phyloP scores from a whole-genome alignment of 2,329 filamentous ascomycete species.

The Fusarium humuli region DNA sequence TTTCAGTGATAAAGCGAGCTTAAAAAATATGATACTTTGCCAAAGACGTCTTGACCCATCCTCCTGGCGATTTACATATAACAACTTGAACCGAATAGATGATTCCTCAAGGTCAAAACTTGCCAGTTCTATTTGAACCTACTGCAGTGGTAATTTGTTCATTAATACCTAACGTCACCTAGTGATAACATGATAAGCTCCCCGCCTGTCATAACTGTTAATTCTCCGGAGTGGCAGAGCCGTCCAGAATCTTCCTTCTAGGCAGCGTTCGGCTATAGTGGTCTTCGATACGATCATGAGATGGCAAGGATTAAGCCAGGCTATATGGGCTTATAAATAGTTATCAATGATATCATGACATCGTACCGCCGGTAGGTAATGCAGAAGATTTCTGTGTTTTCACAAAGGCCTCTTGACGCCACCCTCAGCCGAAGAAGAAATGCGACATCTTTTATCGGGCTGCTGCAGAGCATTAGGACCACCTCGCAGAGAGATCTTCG shows the following conservation, averaged over 20 bases:
- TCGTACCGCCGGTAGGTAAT: neutral
- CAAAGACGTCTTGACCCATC: constrained; percentile 12
- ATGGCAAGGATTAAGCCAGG: neutral
- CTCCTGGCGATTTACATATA: neutral
- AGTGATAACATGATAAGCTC: neutral
- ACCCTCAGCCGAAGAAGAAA: neutral
- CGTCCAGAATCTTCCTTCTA: neutral
- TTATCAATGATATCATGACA: neutral
- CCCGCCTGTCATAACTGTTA: neutral
- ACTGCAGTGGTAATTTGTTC: neutral
- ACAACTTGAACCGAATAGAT: neutral
- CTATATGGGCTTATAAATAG: neutral
- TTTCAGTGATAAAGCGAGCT: constrained; percentile 30
- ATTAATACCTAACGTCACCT: neutral
- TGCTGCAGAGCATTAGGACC: neutral
- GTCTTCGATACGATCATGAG: neutral
- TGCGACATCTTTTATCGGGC: neutral
- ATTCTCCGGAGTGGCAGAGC: neutral
- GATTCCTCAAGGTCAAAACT: neutral
- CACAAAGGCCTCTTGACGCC: neutral
- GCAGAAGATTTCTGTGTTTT: neutral
- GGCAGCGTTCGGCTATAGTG: neutral
- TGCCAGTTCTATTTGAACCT: neutral
- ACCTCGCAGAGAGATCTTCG: neutral
- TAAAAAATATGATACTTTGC: constrained; percentile 23